A percentile compares a stretch with the other conserved stretches of the same genome.
Evolutionary conservation across 768 basidiomycete species (phyloP).

Genomic region (Amanita phalloides): DNA sequence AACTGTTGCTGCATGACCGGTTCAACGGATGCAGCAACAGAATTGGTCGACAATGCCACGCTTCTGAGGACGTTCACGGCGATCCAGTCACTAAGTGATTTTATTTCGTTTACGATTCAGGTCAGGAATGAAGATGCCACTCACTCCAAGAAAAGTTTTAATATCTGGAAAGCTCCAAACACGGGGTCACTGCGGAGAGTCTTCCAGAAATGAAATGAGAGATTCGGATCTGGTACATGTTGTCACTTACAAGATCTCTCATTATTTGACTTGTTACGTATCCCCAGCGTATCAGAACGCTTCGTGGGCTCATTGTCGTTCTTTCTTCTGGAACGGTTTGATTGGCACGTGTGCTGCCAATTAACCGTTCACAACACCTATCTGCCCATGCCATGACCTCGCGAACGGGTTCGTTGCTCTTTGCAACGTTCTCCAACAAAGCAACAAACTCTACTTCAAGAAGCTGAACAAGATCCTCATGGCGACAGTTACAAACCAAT

Average conservation of each 20-base stretch:
- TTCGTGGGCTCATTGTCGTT: slow-evolving; percentile 75
- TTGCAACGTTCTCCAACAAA: slow-evolving; percentile 61
- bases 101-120: slow-evolving; percentile 9
- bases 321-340: slow-evolving; percentile 56
- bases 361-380: slow-evolving; percentile 77
- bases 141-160: slow-evolving; percentile 86
- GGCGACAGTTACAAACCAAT: slow-evolving; percentile 85
- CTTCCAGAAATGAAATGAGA: slow-evolving; percentile 25
- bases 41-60: slow-evolving; percentile 84
- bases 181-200: slow-evolving; percentile 89
- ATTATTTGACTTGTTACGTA: slow-evolving; percentile 91
- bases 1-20: slow-evolving; percentile 88
- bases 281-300: slow-evolving; percentile 83
- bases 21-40: slow-evolving; percentile 85
- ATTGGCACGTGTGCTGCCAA: slow-evolving; percentile 54
- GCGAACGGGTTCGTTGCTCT: slow-evolving; percentile 71
- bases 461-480: slow-evolving; percentile 79
- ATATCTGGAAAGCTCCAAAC: slow-evolving; percentile 86
- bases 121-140: slow-evolving; percentile 19
- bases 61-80: slow-evolving; percentile 80
- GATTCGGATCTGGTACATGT: slow-evolving; percentile 2
- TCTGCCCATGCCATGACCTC: slow-evolving; percentile 91
- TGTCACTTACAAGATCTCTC: slow-evolving; percentile 66
- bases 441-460: slow-evolving; percentile 76
- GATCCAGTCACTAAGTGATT: slow-evolving; percentile 70